Percentiles rank a stretch among this genome's conserved stretches.
Evolutionary conservation across 169 alveolate genomes (phyloP).

Genomic region (Cryptosporidium meleagridis): DNA sequence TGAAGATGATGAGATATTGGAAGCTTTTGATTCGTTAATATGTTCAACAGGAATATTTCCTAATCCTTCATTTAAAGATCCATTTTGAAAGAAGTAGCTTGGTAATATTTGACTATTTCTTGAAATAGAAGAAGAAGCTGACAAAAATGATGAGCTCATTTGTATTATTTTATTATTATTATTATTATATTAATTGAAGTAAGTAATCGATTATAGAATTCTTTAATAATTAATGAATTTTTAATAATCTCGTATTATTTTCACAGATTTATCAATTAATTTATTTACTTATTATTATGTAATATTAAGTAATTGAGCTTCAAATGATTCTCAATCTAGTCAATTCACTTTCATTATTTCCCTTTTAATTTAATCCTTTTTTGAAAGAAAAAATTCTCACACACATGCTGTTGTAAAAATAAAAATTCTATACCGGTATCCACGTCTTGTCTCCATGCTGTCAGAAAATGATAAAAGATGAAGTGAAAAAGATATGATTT

Average conservation of each 20-base stretch:
- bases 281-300: too few species aligned
- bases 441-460: slow-evolving; percentile 41
- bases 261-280: too few species aligned
- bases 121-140: slow-evolving; percentile 31
- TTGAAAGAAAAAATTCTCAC: neutral
- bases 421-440: slow-evolving; percentile 48
- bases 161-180: too few species aligned
- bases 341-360: neutral
- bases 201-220: neutral
- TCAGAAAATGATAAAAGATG: neutral
- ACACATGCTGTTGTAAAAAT: neutral
- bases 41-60: neutral
- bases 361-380: neutral
- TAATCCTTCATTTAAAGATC: slow-evolving; percentile 8
- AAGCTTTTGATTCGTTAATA: neutral
- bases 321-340: neutral
- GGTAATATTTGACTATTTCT: slow-evolving; percentile 44
- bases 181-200: too few species aligned
- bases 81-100: slow-evolving; percentile 16
- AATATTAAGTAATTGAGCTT: too few species aligned
- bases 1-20: neutral
- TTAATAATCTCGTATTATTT: neutral
- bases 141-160: slow-evolving; percentile 26
- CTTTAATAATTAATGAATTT: too few species aligned
- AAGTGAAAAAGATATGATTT: neutral